Conservation (phyloP, 2,329 filamentous ascomycete species). For the Cadophora gregata region DNA sequence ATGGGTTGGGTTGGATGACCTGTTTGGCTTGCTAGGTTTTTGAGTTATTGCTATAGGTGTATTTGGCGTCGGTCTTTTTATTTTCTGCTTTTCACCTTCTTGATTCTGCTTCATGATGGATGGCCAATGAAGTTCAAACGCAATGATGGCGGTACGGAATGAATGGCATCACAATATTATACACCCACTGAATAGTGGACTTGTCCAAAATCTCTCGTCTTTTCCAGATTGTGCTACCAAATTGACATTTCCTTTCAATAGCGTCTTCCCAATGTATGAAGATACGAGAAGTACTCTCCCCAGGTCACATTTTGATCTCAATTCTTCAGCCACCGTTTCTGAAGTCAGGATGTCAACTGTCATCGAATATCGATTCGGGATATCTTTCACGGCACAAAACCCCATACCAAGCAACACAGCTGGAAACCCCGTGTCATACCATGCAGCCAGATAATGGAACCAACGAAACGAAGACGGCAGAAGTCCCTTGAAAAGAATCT, state of each 20-base stretch:
- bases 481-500: not conserved
- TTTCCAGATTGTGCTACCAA: no score
- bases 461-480: not conserved
- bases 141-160: not conserved
- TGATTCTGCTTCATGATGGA: not conserved
- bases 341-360: not conserved
- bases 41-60: not conserved
- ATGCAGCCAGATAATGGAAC: not conserved
- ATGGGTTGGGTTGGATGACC: constrained; percentile 23
- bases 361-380: not conserved
- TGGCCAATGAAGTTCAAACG: not conserved
- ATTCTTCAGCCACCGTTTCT: not conserved
- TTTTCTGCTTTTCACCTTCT: not conserved
- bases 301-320: not conserved
- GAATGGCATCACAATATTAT: not conserved
- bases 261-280: not conserved
- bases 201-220: not conserved
- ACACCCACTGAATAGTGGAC: not conserved
- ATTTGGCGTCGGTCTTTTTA: not conserved
- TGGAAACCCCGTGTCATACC: not conserved
- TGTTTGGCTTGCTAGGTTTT: constrained; percentile 18
- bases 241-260: not conserved
- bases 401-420: not conserved
- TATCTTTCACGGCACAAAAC: not conserved
- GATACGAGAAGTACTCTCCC: not conserved